phyloP scores from a whole-genome alignment of 2,329 filamentous ascomycete species.

The Fusarium sp. region DNA sequence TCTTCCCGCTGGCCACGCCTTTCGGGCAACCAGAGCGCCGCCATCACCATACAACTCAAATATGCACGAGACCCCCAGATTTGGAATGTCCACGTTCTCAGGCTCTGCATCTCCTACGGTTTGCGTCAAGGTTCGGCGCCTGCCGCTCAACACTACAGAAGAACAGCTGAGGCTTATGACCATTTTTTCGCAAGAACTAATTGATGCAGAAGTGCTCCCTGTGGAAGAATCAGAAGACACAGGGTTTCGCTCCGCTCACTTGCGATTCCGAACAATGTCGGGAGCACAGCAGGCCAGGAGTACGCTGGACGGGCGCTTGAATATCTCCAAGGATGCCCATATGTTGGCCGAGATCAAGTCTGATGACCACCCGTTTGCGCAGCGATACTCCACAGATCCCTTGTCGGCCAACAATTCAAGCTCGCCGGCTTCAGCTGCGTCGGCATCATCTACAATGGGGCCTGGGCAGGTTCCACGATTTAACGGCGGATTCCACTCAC shows the following conservation, averaged over 20 bases:
- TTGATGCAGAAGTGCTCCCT: slow-evolving; percentile 64
- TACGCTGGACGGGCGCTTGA: slow-evolving; percentile 67
- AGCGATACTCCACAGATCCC: slow-evolving; percentile 46
- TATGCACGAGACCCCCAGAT: slow-evolving; percentile 56
- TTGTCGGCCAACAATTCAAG: slow-evolving; percentile 30
- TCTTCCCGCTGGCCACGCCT: slow-evolving; percentile 50
- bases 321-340: slow-evolving; percentile 62
- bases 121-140: slow-evolving; percentile 64
- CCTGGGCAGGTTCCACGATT: slow-evolving; percentile 70
- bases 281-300: slow-evolving; percentile 68
- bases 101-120: slow-evolving; percentile 52
- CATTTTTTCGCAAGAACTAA: slow-evolving; percentile 68
- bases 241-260: slow-evolving; percentile 64
- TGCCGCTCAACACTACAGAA: slow-evolving; percentile 66
- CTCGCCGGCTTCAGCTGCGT: slow-evolving; percentile 51
- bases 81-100: slow-evolving; percentile 57
- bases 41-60: slow-evolving; percentile 53
- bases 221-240: slow-evolving; percentile 62
- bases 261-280: slow-evolving; percentile 65
- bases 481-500: slow-evolving; percentile 70
- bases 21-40: slow-evolving; percentile 51
- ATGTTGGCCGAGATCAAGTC: slow-evolving; percentile 70
- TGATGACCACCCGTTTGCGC: slow-evolving; percentile 51
- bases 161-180: slow-evolving; percentile 68
- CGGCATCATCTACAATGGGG: slow-evolving; percentile 51